Base-by-base conservation (phyloP, 2,329 filamentous ascomycete genomes). In the Akanthomyces muscarius region DNA sequence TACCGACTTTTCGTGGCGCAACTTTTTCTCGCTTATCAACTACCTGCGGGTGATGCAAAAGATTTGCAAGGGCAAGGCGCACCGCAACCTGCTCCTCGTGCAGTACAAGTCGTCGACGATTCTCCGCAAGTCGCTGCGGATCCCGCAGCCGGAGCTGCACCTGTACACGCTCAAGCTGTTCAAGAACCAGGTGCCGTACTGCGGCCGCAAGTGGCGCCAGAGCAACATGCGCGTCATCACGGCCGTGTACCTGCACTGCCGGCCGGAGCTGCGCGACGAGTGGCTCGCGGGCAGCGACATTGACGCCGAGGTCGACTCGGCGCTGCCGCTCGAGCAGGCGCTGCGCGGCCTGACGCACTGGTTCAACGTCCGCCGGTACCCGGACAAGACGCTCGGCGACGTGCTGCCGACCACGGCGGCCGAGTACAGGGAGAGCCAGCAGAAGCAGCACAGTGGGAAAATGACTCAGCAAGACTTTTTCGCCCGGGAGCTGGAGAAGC, bases 221-320 rank as follows among this genome's bases (percentile, higher is more conserved):
- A 88, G 88, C 69, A 98, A 99, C 76, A 99, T 99, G 95, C 90
- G 94, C 62, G 93, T 98, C 71, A 99, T 99, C 72, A 99, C 95
- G 0, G 92, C 93, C 4, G 91, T 99, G 1, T 99, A 97, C 75
- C 81, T 99, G 55, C 91, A 97, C 77, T 97, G 94, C 72, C 85
- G 92, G 8, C 94, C 94, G 0, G 94, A 98, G 74, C 82, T 99
- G 52, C 85, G 94, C 36, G 95, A 99, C 72, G 95, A 97, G 76
- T 98, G 95, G 94, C 83, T 98, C 1, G 88, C 91, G 0, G 94
- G 94, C 5, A 90, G 89, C 65, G 93, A 97, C 72, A 88, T 98
- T 1, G 95, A 99, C 70, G 91, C 89, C 0, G 94, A 97, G 68
- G 92, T 98, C 1, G 95, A 98, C 71, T 91, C 96, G 72, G 91